Evolutionary conservation across 176 grass and related monocot species (phyloP).

Genomic region (Bromus sterilis): DNA sequence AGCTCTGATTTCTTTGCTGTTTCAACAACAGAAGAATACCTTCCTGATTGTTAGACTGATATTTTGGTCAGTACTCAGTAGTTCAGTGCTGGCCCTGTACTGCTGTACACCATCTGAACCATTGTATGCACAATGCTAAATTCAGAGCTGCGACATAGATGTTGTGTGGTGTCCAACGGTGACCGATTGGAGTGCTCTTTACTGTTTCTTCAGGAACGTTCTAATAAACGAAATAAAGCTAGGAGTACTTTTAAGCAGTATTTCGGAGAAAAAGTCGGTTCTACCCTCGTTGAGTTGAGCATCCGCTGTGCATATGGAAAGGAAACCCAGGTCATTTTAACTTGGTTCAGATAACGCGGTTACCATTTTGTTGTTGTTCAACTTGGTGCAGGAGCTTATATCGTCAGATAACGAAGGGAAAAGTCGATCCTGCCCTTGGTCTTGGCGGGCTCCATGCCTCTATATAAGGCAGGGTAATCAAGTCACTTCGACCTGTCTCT

Average conservation of each 20-base stretch:
- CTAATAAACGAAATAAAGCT: background rate
- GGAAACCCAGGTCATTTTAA: background rate
- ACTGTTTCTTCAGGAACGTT: background rate
- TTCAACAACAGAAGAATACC: constrained; percentile 22
- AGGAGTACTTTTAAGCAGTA: background rate
- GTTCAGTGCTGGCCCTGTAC: background rate
- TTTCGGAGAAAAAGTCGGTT: background rate
- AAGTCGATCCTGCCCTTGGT: background rate
- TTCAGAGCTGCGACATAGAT: background rate
- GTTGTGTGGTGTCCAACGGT: background rate
- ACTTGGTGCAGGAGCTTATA: background rate
- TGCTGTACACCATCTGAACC: background rate
- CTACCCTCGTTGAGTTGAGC: background rate
- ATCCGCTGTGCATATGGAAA: background rate
- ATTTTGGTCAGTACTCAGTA: background rate
- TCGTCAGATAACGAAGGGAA: background rate
- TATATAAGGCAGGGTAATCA: constrained; percentile 27
- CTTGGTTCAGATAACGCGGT: background rate
- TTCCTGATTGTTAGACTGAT: constrained; percentile 11
- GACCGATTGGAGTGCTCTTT: constrained; percentile 8
- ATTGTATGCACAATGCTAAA: background rate
- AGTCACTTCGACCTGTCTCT: background rate
- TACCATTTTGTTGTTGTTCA: background rate
- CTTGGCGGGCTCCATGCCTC: background rate
- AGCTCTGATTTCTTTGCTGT: constrained; percentile 19